phyloP scores from a whole-genome alignment of 257 asterid genomes.

The Nicotiana knightiana region DNA sequence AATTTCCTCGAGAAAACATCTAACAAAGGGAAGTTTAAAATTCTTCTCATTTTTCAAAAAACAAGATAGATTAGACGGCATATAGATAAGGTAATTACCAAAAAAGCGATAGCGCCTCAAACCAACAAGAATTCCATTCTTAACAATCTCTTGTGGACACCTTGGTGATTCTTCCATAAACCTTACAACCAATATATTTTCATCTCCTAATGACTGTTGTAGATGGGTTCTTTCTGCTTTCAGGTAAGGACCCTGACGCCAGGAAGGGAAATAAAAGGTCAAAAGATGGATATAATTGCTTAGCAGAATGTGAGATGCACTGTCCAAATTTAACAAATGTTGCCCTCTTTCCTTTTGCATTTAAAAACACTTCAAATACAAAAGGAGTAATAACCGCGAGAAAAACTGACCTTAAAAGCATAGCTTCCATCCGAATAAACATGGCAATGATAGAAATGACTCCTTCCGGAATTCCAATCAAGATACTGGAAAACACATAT shows the following conservation, averaged over 20 bases:
- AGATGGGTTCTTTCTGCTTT: constrained; percentile 52
- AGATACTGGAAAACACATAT: constrained; percentile 36
- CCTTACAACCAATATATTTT: constrained; percentile 59
- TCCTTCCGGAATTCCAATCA: constrained; percentile 63
- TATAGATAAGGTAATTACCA: constrained; percentile 36
- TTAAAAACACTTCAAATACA: not conserved
- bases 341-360: not conserved
- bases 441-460: constrained; percentile 51
- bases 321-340: not conserved
- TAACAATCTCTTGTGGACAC: constrained; percentile 22
- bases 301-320: not conserved
- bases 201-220: constrained; percentile 67
- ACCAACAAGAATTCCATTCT: constrained; percentile 71
- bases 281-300: not conserved
- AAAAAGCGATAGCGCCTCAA: constrained; percentile 56
- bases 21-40: not conserved
- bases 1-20: too few species aligned
- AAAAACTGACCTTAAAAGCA: constrained; percentile 53
- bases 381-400: not conserved
- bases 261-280: not conserved
- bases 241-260: constrained; percentile 69
- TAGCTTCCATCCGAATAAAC: constrained; percentile 41
- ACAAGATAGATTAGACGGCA: not conserved
- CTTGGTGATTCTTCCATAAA: constrained; percentile 30
- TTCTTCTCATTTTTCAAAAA: not conserved